These are phyloP conservation scores for Serendipita sp. DNA, from an alignment of 768 basidiomycete species.

Conservation along the genomic window DNA sequence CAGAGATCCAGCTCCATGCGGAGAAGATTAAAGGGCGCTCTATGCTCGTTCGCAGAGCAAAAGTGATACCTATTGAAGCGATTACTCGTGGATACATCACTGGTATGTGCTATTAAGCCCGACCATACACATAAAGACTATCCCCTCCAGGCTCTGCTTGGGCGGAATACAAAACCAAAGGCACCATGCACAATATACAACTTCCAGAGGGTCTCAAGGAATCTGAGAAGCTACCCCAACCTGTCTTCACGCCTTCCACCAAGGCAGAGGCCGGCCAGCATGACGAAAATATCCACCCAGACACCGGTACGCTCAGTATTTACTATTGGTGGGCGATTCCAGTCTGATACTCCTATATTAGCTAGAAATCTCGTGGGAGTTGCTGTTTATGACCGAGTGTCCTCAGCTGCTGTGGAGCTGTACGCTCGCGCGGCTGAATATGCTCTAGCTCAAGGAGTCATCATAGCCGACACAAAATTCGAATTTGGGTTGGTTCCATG, in stretches of 20 bases:
- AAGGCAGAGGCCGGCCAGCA: constrained; percentile 89
- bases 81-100: constrained; percentile 94
- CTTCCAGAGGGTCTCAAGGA: constrained; percentile 67
- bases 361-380: constrained; percentile 51
- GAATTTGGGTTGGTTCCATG: constrained; percentile 73
- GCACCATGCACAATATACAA: constrained; percentile 75
- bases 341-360: constrained; percentile 15
- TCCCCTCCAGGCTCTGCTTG: constrained; percentile 69
- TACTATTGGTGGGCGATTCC: not conserved
- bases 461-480: constrained; percentile 96
- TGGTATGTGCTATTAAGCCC: constrained; percentile 31
- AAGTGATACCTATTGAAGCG: constrained; percentile 81
- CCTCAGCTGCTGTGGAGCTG: constrained; percentile 41
- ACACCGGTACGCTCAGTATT: constrained; percentile 34
- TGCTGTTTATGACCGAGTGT: constrained; percentile 44
- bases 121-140: not conserved
- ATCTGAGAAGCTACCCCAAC: constrained; percentile 61
- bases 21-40: constrained; percentile 65
- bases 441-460: constrained; percentile 60
- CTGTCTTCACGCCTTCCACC: constrained; percentile 91
- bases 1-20: constrained; percentile 53
- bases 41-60: constrained; percentile 83
- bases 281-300: constrained; percentile 89
- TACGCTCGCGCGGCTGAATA: constrained; percentile 62
- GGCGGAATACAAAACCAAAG: constrained; percentile 76